Base-by-base conservation (phyloP, 306 rosid genomes). In the Canavalia gladiata region DNA sequence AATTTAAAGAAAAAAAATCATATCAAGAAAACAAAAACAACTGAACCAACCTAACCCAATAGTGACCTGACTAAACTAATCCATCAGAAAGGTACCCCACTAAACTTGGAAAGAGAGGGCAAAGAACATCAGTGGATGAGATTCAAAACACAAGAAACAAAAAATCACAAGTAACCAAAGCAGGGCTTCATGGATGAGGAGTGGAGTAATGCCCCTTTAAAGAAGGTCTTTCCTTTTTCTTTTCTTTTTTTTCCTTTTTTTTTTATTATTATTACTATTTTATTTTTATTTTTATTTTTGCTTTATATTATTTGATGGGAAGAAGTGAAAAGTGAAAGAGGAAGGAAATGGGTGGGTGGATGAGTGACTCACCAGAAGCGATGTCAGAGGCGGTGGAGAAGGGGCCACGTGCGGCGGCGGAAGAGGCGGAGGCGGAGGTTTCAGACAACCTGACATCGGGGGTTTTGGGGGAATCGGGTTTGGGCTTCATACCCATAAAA, bases 371-470 rank as follows among this genome's bases (percentile, higher is more conserved):
- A 95, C 99, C 97, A 29, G 94, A 93, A 88, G 87, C 96, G 81
- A 89, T 89, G 83, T 90, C 98, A 55, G 98, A 92, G 75, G 94
- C 83, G 76, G 97, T 64, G 41, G 98, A 92, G 83, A 90, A 73
- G 63, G 90, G 98, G 5, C 86, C 95, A 70, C 94, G 92, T 57
- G 82, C 87, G 9, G 87, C 94, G 9, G 88, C 86, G 35, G 98
- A 90, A 25, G 94, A 87, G 35, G 89, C 88, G 6, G 94, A 86
- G 0, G 80, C 81, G 0, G 92, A 90, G 2, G 88, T 70, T 46
- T 87, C 89, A 1, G 91, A 51, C 8, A 83, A 83, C 79, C 92
- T 85, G 2, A 74, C 62, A 81, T 87, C 90, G 30, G 89, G 51
- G 80, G 87, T 72, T 80, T 85, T 90, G 13, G 91, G 78, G 69